These are phyloP conservation scores for Phaeosphaeriaceae sp. DNA, from an alignment of 2,329 filamentous ascomycete genomes.

Conservation along the genomic window DNA sequence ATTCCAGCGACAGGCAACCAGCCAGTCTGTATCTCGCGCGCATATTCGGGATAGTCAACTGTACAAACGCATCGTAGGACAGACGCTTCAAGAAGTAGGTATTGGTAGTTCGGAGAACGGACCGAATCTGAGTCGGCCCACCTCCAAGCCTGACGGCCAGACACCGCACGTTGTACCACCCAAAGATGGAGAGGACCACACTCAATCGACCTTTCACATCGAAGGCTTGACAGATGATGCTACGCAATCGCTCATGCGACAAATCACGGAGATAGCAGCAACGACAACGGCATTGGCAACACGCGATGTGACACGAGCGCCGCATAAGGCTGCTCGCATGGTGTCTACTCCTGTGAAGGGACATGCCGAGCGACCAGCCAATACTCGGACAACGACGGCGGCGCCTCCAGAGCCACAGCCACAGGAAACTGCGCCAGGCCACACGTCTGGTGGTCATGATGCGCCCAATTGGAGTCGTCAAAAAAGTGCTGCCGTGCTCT, in stretches of 20 bases:
- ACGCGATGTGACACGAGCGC: conserved; percentile 69
- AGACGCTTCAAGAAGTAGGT: conserved; percentile 85
- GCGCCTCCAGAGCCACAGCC: conserved; percentile 58
- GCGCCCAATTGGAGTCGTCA: conserved; percentile 97
- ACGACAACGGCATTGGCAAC: conserved; percentile 88
- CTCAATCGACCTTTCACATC: conserved; percentile 55
- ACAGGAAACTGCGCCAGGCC: conserved; percentile 51
- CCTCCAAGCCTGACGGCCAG: conserved; percentile 31
- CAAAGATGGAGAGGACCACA: conserved; percentile 44
- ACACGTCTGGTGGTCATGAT: conserved; percentile 74
- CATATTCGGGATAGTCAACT: conserved; percentile 88
- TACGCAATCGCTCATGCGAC: conserved; percentile 79
- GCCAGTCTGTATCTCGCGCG: conserved; percentile 34
- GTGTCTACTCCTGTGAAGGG: conserved; percentile 43
- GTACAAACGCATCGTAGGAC: conserved; percentile 91
- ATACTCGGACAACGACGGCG: conserved; percentile 47
- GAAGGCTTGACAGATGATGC: conserved; percentile 81
- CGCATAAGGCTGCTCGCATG: conserved; percentile 59
- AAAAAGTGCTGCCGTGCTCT: conserved; percentile 88
- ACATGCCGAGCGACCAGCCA: conserved; percentile 47
- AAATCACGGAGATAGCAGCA: conserved; percentile 92
- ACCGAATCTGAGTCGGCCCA: conserved; percentile 44
- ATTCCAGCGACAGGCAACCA: conserved; percentile 39
- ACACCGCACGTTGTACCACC: conserved; percentile 47
- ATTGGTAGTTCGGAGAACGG: conserved; percentile 64